A percentile compares a stretch with the other conserved stretches of the same genome.
Evolutionary conservation across 495 filamentous ascomycete genomes (phyloP).

Genomic region (Cladorrhinum samala): DNA sequence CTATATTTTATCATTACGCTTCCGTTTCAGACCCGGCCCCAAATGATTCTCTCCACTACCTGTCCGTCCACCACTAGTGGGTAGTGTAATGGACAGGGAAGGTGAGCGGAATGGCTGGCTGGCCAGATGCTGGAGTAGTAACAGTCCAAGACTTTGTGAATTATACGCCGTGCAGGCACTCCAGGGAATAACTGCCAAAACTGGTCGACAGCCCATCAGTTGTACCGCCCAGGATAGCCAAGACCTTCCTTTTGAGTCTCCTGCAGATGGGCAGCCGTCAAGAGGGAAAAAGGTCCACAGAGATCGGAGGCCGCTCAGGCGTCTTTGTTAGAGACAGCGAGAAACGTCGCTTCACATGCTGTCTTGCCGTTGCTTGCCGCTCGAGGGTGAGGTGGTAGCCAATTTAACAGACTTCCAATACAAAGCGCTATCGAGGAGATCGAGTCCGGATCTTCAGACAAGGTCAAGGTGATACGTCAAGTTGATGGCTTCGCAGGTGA

Average conservation of each 20-base stretch:
- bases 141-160: too few relatives aligned
- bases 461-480: constrained; percentile 9
- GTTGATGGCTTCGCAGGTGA: background rate
- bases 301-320: constrained; percentile 2
- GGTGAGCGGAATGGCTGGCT: too few relatives aligned
- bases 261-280: background rate
- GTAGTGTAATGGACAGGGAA: too few relatives aligned
- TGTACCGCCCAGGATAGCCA: background rate
- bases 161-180: too few relatives aligned
- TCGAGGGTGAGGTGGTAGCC: background rate
- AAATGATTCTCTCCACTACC: too few relatives aligned
- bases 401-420: background rate
- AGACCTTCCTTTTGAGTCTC: background rate
- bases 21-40: too few relatives aligned
- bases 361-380: too few relatives aligned
- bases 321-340: background rate
- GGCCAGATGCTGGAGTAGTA: too few relatives aligned
- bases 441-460: background rate
- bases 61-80: too few relatives aligned
- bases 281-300: background rate
- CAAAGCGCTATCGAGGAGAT: background rate
- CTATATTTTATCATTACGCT: too few relatives aligned
- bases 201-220: background rate
- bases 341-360: background rate
- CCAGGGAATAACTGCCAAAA: background rate